Evolutionary conservation across 805 yeast genomes (phyloP).

Genomic region (Suhomyces xylopsoci): DNA sequence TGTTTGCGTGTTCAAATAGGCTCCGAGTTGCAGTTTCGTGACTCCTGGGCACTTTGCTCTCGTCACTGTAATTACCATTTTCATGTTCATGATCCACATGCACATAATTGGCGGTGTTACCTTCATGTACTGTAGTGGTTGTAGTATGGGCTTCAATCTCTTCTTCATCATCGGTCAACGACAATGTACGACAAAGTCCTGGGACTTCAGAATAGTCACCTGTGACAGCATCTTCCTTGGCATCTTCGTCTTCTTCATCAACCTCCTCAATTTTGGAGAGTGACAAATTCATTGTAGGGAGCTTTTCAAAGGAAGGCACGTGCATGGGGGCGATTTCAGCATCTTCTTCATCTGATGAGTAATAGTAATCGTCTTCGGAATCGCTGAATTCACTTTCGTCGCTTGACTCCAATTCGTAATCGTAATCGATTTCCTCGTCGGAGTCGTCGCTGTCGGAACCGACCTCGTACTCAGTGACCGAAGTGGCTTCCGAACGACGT

Average conservation of each 20-base stretch:
- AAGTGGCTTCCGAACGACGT: constrained; percentile 21
- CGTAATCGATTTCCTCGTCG: constrained; percentile 14
- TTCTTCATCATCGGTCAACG: constrained; percentile 20
- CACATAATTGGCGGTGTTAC: neutral
- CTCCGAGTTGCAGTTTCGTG: neutral
- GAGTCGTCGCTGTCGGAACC: constrained; percentile 29
- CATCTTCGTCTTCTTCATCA: constrained; percentile 11
- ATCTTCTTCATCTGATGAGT: constrained; percentile 14
- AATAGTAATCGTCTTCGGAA: constrained; percentile 19
- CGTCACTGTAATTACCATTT: neutral
- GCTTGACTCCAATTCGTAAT: constrained; percentile 27
- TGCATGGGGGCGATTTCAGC: neutral
- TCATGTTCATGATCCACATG: constrained; percentile 3
- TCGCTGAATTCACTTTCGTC: constrained; percentile 21
- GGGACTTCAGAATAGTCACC: constrained; percentile 12
- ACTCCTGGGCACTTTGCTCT: neutral
- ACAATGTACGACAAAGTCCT: constrained; percentile 15
- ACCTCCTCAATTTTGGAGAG: constrained; percentile 11
- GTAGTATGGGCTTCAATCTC: constrained; percentile 5
- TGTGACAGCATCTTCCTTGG: neutral
- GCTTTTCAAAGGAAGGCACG: constrained; percentile 10
- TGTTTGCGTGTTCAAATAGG: constrained; percentile 4
- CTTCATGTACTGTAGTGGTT: neutral
- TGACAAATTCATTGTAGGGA: constrained; percentile 19
- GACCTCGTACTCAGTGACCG: constrained; percentile 39